Evolutionary conservation across 495 filamentous ascomycete species (phyloP), one percentile per base, ranked within the genome.

Genomic region (Acidomyces sp.): DNA sequence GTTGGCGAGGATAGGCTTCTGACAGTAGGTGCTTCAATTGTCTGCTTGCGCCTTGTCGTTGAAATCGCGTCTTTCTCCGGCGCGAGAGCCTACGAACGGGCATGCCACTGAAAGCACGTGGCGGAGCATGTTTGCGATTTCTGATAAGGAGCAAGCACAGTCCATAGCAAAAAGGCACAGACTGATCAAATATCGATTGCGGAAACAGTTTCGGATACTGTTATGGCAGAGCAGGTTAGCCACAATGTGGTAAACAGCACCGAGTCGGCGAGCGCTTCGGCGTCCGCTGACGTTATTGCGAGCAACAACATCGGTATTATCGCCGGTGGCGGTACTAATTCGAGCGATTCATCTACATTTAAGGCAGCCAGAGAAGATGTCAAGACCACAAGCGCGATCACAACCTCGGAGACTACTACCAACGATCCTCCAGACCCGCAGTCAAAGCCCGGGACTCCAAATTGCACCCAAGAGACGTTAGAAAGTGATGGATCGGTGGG

Each of bases 201-300:
- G 45, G 28, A 31, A 34, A 52, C 64, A 80, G 76, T 65, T 58
- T 62, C 71, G 61, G 65, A 67, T 60, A 68, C 77, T 81, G 77
- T 80, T 80, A 82, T 82, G 77, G 77, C 77, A 80, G 77, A 81
- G 75, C 73, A 75, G 71, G 72, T 60, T 59, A 65, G 60, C 68
- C 74, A 76, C 66, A 71, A 82, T 82, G 77, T 81, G 77, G 77
- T 80, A 79, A 71, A 78, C 68, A 65, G 77, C 73, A 70, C 69
- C 66, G 67, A 66, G 77, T 80, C 76, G 78, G 72, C 75, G 69
- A 73, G 77, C 74, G 74, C 73, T 57, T 55, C 61, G 62, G 75
- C 74, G 74, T 70, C 71, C 66, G 74, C 75, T 73, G 77, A 75
- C 72, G 75, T 70, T 70, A 64, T 70, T 78, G 75, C 69, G 72